Percentiles rank a stretch among this genome's conserved stretches.
Evolutionary conservation across 352 stramenopile genomes (phyloP).

Genomic region (Pythium sp.): DNA sequence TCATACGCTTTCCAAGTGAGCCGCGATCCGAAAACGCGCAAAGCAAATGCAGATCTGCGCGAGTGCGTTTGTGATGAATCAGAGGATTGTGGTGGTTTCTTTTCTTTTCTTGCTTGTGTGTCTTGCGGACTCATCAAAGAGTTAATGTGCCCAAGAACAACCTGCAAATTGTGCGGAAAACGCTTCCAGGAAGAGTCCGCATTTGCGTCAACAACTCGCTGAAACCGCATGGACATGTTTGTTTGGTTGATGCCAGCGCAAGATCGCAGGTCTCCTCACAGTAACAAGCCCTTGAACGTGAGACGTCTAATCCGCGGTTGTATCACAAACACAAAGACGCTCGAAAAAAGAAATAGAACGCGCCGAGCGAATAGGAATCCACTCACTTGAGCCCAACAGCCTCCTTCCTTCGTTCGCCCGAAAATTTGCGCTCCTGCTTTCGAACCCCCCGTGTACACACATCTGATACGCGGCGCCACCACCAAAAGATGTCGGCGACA

Average conservation of each 20-base stretch:
- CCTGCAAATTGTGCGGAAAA: no score
- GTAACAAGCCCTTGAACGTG: not conserved
- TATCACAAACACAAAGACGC: not conserved
- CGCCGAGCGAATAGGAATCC: not conserved
- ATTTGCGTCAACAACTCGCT: no score
- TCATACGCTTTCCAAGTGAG: not conserved
- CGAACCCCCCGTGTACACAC: not conserved
- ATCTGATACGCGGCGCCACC: conserved; percentile 6
- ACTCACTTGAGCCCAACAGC: not conserved
- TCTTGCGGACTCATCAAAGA: no score
- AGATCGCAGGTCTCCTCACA: not conserved
- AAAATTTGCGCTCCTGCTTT: not conserved
- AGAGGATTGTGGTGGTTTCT: not conserved
- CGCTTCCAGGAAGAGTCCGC: no score
- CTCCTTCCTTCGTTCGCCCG: not conserved
- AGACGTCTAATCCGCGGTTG: not conserved
- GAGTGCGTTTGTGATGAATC: no score
- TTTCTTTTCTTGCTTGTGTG: not conserved
- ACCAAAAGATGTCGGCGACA: conserved; percentile 7
- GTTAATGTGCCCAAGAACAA: no score
- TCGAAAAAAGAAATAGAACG: not conserved
- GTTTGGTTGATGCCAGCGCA: not conserved
- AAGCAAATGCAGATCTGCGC: not conserved
- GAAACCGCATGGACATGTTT: not conserved
- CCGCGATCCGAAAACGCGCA: not conserved